These are phyloP conservation scores for Chlorella sp. DNA, from an alignment of 139 green algal genomes.

Conservation along the genomic window DNA sequence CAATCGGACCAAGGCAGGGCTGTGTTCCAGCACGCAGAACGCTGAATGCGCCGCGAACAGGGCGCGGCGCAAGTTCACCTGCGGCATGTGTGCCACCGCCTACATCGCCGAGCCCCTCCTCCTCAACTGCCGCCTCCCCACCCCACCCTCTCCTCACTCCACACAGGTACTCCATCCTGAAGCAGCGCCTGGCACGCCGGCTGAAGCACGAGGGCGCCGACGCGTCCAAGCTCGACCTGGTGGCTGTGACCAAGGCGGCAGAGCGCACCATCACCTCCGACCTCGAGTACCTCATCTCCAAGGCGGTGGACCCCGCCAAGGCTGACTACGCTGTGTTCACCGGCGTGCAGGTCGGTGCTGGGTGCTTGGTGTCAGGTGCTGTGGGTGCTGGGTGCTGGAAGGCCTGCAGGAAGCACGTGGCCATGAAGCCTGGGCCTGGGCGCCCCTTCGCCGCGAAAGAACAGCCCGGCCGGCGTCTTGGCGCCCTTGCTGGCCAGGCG, in stretches of 20 bases:
- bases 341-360: conserved; percentile 69
- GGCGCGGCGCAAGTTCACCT: neutral
- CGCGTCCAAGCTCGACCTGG: conserved; percentile 58
- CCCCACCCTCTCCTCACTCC: neutral
- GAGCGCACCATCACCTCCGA: conserved; percentile 83
- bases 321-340: conserved; percentile 88
- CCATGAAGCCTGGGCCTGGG: too few species aligned
- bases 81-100: neutral
- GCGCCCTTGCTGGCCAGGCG: too few species aligned
- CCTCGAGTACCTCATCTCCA: conserved; percentile 85
- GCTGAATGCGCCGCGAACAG: neutral
- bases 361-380: too few species aligned
- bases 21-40: neutral
- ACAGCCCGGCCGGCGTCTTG: too few species aligned
- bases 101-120: neutral
- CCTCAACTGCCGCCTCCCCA: neutral
- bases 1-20: too few species aligned
- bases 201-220: conserved; percentile 49
- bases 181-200: conserved; percentile 77
- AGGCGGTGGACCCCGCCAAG: conserved; percentile 77
- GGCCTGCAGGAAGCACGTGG: too few species aligned
- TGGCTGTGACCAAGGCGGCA: conserved; percentile 72
- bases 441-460: too few species aligned
- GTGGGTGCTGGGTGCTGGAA: neutral
- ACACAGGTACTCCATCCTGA: conserved; percentile 76